A percentile compares a stretch with the other conserved stretches of the same genome.
phyloP scores from a whole-genome alignment of 2,329 filamentous ascomycete species.

The Botrytis sinoallii region DNA sequence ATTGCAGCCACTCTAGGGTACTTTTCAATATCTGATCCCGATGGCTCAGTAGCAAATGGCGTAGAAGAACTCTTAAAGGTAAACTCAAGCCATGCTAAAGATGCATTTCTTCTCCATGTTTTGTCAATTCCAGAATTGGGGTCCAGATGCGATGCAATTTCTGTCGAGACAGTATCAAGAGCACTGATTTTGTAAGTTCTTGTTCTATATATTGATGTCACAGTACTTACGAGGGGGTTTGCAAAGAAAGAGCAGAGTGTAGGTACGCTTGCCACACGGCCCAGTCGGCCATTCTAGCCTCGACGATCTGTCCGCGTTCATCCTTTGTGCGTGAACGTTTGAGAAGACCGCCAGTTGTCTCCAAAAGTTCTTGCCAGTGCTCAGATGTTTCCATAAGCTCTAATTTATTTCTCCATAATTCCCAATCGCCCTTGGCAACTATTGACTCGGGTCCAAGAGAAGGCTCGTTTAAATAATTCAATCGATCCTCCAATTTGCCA shows the following conservation, averaged over 20 bases:
- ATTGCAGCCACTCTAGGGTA: constrained; percentile 24
- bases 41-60: constrained; percentile 15
- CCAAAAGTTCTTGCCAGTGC: constrained; percentile 35
- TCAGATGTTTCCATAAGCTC: constrained; percentile 28
- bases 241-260: constrained; percentile 30
- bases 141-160: constrained; percentile 36
- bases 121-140: constrained; percentile 36
- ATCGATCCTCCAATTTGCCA: constrained; percentile 30
- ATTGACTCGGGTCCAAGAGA: constrained; percentile 36
- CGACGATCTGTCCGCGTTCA: constrained; percentile 29
- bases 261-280: constrained; percentile 37
- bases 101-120: constrained; percentile 38
- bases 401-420: constrained; percentile 36
- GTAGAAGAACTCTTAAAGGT: constrained; percentile 25
- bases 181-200: constrained; percentile 8
- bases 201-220: not conserved
- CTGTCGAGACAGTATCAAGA: constrained; percentile 23
- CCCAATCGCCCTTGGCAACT: constrained; percentile 38
- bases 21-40: constrained; percentile 8
- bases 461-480: constrained; percentile 34
- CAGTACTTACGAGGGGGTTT: constrained; percentile 30
- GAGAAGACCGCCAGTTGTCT: constrained; percentile 31
- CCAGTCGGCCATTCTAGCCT: constrained; percentile 37
- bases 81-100: constrained; percentile 33
- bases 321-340: constrained; percentile 35